Evolutionary conservation across 2,329 filamentous ascomycete species (phyloP).

Genomic region (Fusarium clavum): DNA sequence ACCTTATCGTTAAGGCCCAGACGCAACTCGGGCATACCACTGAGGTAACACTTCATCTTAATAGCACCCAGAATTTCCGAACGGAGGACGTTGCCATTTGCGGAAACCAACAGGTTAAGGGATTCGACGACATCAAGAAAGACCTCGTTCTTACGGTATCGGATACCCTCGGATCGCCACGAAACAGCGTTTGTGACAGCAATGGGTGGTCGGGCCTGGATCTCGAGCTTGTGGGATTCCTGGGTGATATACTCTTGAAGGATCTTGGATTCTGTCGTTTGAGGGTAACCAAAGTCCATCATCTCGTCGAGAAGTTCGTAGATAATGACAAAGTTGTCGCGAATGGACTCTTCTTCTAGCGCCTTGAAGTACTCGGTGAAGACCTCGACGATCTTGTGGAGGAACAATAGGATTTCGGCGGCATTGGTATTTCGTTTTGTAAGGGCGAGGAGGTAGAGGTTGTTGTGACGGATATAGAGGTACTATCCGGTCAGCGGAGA

Average conservation of each 20-base stretch:
- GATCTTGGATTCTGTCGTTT: conserved; percentile 98
- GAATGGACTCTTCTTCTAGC: conserved; percentile 96
- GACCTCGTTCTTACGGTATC: conserved; percentile 99
- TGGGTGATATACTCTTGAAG: conserved; percentile 99
- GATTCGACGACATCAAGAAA: conserved; percentile 98
- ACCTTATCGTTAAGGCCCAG: conserved; percentile 98
- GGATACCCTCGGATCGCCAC: conserved; percentile 97
- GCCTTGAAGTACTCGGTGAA: conserved; percentile 99
- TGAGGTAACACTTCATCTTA: conserved; percentile 99
- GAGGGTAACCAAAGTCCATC: conserved; percentile 99
- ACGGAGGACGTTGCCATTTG: conserved; percentile 93
- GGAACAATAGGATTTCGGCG: conserved; percentile 96
- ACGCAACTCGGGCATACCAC: conserved; percentile 96
- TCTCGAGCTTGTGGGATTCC: conserved; percentile 97
- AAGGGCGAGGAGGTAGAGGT: conserved; percentile 96
- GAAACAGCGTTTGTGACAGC: conserved; percentile 98
- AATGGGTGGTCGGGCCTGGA: conserved; percentile 95
- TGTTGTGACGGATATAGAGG: conserved; percentile 99
- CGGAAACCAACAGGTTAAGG: conserved; percentile 92
- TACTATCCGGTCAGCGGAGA: conserved; percentile 69
- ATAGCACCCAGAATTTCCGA: conserved; percentile 97
- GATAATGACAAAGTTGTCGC: conserved; percentile 99
- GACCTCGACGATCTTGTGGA: conserved; percentile 98
- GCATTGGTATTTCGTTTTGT: conserved; percentile 99
- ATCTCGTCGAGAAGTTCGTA: conserved; percentile 99